Evolutionary conservation across 495 filamentous ascomycete species (phyloP).

Genomic region (Bryoglossum gracile): DNA sequence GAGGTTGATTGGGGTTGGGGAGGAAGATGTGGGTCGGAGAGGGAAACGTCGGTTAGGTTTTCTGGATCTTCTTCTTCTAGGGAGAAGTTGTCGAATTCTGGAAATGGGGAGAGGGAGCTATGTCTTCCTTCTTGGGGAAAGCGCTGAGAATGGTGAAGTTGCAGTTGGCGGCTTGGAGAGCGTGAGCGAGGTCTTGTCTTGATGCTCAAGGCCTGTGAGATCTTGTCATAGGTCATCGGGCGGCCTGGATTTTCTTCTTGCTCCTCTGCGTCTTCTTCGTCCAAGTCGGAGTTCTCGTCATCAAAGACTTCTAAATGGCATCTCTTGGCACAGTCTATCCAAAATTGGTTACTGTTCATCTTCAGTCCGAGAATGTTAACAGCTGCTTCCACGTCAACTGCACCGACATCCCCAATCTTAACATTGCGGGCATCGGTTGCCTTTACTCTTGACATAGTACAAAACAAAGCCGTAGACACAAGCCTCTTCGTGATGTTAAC

Average conservation of each 20-base stretch:
- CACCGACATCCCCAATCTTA: conserved; percentile 36
- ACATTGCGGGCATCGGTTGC: conserved; percentile 34
- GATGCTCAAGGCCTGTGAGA: conserved; percentile 6
- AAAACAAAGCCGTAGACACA: conserved; percentile 56
- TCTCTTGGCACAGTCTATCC: conserved; percentile 52
- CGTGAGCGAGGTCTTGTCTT: conserved; percentile 1
- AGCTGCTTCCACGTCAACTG: conserved; percentile 59
- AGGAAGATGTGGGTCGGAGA: no score
- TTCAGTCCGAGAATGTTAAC: conserved; percentile 47
- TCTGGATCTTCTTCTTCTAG: not conserved
- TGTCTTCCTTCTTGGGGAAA: no score
- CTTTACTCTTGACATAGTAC: conserved; percentile 52
- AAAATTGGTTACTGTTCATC: conserved; percentile 42
- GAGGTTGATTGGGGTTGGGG: no score
- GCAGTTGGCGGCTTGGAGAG: not conserved
- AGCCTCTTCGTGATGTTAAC: conserved; percentile 61
- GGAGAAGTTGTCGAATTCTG: not conserved
- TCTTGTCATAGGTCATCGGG: conserved; percentile 16
- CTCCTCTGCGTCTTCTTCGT: conserved; percentile 2
- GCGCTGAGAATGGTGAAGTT: not conserved
- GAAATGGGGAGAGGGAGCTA: no score
- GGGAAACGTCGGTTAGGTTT: no score
- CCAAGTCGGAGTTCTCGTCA: conserved; percentile 6
- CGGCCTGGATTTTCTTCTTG: not conserved
- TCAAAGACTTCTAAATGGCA: conserved; percentile 51